Percentiles rank a stretch among this genome's conserved stretches.
phyloP scores from a whole-genome alignment of 371 early-diverging fungal species.

The Haplosporangium sp. region DNA sequence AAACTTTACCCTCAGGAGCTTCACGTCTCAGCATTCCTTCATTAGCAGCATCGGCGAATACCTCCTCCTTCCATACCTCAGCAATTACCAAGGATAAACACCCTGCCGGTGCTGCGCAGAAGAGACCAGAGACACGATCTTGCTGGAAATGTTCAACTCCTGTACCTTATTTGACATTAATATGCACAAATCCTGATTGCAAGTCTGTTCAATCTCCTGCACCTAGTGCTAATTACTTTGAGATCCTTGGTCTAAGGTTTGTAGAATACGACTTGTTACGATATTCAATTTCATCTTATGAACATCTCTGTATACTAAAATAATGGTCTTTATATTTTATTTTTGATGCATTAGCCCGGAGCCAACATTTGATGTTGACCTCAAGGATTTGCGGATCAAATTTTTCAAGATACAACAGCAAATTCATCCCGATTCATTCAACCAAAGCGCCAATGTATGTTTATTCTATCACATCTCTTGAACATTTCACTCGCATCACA shows the following conservation, averaged over 20 bases:
- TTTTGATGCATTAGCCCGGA: slow-evolving; percentile 54
- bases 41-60: neutral
- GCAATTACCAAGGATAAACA: neutral
- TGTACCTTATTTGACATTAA: slow-evolving; percentile 57
- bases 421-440: slow-evolving; percentile 90
- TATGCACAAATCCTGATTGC: slow-evolving; percentile 72
- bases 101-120: neutral
- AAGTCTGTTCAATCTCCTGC: slow-evolving; percentile 77
- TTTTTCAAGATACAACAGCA: slow-evolving; percentile 84
- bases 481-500: too few species aligned
- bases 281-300: too few species aligned
- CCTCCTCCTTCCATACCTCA: slow-evolving; percentile 27
- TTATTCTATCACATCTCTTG: neutral
- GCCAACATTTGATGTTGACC: slow-evolving; percentile 77
- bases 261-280: neutral
- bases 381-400: slow-evolving; percentile 66
- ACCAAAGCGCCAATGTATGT: slow-evolving; percentile 71
- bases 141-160: slow-evolving; percentile 67
- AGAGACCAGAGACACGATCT: slow-evolving; percentile 42
- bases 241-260: slow-evolving; percentile 65
- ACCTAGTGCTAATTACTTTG: slow-evolving; percentile 72
- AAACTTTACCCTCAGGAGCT: neutral
- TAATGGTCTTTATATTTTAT: neutral
- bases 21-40: neutral
- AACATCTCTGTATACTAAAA: too few species aligned